phyloP scores from a whole-genome alignment of 495 filamentous ascomycete genomes.

The Hypoxylon crocopeplum region DNA sequence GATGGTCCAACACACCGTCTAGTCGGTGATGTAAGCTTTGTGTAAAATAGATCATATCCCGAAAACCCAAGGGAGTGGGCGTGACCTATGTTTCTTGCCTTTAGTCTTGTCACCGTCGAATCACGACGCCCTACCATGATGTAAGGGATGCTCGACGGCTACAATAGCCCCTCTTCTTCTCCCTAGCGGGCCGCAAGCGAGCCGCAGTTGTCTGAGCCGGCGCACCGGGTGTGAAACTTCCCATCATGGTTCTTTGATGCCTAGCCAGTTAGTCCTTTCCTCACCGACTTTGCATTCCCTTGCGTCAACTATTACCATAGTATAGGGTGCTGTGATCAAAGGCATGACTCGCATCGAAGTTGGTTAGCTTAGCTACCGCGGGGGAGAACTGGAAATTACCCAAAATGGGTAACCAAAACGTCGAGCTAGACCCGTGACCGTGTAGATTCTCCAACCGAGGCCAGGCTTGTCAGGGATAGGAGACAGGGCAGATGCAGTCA shows the following conservation, averaged over 20 bases:
- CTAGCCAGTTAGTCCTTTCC: conserved; percentile 5
- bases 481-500: background rate
- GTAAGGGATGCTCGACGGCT: conserved; percentile 21
- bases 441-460: conserved; percentile 5
- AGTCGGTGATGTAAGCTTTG: conserved; percentile 13
- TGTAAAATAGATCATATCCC: conserved; percentile 7
- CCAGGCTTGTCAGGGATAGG: background rate
- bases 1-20: conserved; percentile 12
- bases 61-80: conserved; percentile 7
- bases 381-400: conserved; percentile 10
- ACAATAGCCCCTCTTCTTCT: conserved; percentile 22
- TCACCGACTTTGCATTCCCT: conserved; percentile 35
- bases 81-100: background rate
- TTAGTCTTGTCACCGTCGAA: conserved; percentile 10
- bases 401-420: conserved; percentile 22
- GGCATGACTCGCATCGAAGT: conserved; percentile 27
- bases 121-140: conserved; percentile 18
- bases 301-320: conserved; percentile 18
- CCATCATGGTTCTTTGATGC: background rate
- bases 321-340: background rate
- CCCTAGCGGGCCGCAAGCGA: conserved; percentile 32
- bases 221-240: conserved; percentile 9
- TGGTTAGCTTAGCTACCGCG: background rate
- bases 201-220: conserved; percentile 24
- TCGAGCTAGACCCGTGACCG: background rate